These are phyloP conservation scores for Zymoseptoria crescenta DNA, from an alignment of 2,329 filamentous ascomycete species.

Conservation along the genomic window DNA sequence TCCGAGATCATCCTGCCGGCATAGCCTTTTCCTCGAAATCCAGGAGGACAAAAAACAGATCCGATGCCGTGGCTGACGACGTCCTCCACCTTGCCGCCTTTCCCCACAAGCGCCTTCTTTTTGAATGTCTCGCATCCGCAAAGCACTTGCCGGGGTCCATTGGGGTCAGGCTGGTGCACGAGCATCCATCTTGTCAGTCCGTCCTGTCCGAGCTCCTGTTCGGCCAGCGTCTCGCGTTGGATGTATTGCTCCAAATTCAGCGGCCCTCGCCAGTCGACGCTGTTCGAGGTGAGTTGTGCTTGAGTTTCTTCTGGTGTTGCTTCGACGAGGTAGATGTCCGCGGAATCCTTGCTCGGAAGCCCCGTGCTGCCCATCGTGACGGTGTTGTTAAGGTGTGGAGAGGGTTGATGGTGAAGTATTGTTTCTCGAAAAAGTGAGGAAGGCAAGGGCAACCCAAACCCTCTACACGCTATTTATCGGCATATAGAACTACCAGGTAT, in stretches of 20 bases:
- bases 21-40: slow-evolving; percentile 65
- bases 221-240: slow-evolving; percentile 48
- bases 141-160: slow-evolving; percentile 37
- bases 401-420: background rate
- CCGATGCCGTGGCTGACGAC: slow-evolving; percentile 65
- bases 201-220: slow-evolving; percentile 46
- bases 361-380: slow-evolving; percentile 11
- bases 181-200: slow-evolving; percentile 55
- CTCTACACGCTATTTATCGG: background rate
- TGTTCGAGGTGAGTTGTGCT: slow-evolving; percentile 47
- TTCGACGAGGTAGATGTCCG: slow-evolving; percentile 46
- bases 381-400: background rate
- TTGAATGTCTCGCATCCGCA: slow-evolving; percentile 52
- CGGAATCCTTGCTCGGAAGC: slow-evolving; percentile 44
- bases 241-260: slow-evolving; percentile 50
- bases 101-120: slow-evolving; percentile 40
- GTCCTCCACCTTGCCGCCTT: slow-evolving; percentile 44
- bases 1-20: slow-evolving; percentile 67
- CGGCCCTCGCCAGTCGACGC: slow-evolving; percentile 50
- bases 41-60: slow-evolving; percentile 64
- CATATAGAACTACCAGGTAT: background rate
- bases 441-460: background rate
- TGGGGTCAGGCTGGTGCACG: slow-evolving; percentile 37
- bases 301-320: slow-evolving; percentile 48
- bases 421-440: background rate